Evolutionary conservation across 768 basidiomycete species (phyloP).

Genomic region (Hypholoma sublateritium): DNA sequence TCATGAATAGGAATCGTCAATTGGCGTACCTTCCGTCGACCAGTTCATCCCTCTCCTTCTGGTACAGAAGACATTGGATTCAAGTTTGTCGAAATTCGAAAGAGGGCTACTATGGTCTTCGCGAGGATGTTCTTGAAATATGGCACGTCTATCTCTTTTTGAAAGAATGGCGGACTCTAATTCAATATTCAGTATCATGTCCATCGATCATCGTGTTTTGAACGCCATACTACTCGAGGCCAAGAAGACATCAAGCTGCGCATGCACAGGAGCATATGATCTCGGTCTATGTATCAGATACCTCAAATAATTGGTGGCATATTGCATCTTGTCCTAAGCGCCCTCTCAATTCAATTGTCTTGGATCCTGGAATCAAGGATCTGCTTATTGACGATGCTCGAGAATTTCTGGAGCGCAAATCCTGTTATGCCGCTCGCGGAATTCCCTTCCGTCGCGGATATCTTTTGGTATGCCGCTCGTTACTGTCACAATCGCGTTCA

Average conservation of each 20-base stretch:
- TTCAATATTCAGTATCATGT: constrained; percentile 42
- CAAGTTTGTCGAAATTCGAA: constrained; percentile 35
- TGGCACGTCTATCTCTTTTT: constrained; percentile 31
- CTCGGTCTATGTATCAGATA: constrained; percentile 50
- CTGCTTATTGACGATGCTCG: constrained; percentile 64
- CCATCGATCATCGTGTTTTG: constrained; percentile 44
- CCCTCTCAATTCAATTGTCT: constrained; percentile 62
- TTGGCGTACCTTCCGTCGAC: constrained; percentile 45
- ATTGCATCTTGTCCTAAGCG: constrained; percentile 64
- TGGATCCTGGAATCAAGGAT: constrained; percentile 70
- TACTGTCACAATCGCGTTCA: not conserved
- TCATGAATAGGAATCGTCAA: constrained; percentile 26
- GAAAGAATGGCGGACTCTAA: not conserved
- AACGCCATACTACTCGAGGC: constrained; percentile 55
- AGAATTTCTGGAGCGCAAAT: constrained; percentile 67
- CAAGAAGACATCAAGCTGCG: constrained; percentile 42
- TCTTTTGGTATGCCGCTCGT: constrained; percentile 47
- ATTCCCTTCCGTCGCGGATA: constrained; percentile 84
- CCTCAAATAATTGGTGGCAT: constrained; percentile 52
- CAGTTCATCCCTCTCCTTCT: constrained; percentile 38
- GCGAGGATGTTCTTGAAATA: constrained; percentile 39
- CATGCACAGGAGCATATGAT: constrained; percentile 52
- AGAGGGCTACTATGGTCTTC: constrained; percentile 32
- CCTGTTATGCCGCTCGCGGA: constrained; percentile 75
- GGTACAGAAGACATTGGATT: constrained; percentile 50